Evolutionary conservation across 2,329 filamentous ascomycete species (phyloP).

Genomic region (Pseudofabraea citricarpa): DNA sequence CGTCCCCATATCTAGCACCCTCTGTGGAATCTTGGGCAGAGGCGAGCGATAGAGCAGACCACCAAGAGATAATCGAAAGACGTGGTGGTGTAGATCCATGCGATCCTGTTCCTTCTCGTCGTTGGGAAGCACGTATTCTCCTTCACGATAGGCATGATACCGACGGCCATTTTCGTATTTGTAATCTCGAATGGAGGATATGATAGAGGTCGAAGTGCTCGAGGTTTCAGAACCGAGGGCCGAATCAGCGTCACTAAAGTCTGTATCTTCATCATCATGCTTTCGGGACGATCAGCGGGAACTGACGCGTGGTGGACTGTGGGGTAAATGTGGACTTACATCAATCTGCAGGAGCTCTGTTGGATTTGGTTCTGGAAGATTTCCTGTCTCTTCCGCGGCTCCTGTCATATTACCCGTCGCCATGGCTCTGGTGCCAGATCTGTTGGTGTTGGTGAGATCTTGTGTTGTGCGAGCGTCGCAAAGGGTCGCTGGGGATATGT

Average conservation of each 20-base stretch:
- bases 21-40: conserved; percentile 13
- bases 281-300: background rate
- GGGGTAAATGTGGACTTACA: background rate
- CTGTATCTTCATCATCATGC: background rate
- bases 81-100: conserved; percentile 7
- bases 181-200: conserved; percentile 39
- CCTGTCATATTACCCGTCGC: too few relatives aligned
- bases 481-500: too few relatives aligned
- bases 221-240: conserved; percentile 1
- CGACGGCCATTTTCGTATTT: conserved; percentile 40
- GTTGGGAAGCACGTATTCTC: conserved; percentile 20
- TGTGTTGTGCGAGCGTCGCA: too few relatives aligned
- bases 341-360: background rate
- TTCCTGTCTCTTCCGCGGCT: background rate
- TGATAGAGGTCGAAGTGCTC: conserved; percentile 24
- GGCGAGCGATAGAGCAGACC: conserved; percentile 13
- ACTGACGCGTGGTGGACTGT: background rate
- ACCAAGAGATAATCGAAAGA: conserved; percentile 7
- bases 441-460: too few relatives aligned
- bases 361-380: background rate
- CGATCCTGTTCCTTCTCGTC: conserved; percentile 14
- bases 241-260: background rate
- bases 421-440: too few relatives aligned
- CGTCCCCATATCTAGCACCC: conserved; percentile 22
- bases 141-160: conserved; percentile 38